These are phyloP conservation scores for Cryphonectria japonica DNA, from an alignment of 2,329 filamentous ascomycete genomes.

Conservation along the genomic window DNA sequence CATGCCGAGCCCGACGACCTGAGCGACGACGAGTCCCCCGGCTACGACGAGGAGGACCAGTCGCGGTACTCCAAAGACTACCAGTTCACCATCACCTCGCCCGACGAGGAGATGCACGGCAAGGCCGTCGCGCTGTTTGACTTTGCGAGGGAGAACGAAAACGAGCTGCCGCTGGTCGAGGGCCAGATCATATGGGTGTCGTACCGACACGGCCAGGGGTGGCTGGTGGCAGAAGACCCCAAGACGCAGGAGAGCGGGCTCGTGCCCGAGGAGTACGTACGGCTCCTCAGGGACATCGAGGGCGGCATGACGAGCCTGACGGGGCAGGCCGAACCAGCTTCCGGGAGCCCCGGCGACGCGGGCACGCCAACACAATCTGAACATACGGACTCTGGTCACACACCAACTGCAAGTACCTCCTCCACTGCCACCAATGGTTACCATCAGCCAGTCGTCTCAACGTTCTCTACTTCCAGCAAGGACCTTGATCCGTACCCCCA, in stretches of 20 bases:
- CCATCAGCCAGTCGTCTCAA: constrained; percentile 69
- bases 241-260: constrained; percentile 92
- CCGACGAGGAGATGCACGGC: constrained; percentile 96
- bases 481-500: constrained; percentile 71
- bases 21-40: constrained; percentile 62
- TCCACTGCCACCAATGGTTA: constrained; percentile 63
- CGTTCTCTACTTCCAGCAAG: constrained; percentile 72
- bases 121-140: constrained; percentile 95
- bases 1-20: constrained; percentile 61
- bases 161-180: constrained; percentile 89
- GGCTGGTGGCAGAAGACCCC: constrained; percentile 95
- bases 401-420: constrained; percentile 48
- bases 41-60: constrained; percentile 65
- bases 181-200: constrained; percentile 97
- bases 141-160: constrained; percentile 94
- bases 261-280: constrained; percentile 95
- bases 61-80: constrained; percentile 89
- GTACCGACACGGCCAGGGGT: constrained; percentile 94
- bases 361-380: constrained; percentile 67
- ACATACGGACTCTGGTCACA: constrained; percentile 52
- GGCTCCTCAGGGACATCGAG: constrained; percentile 89
- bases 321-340: constrained; percentile 59
- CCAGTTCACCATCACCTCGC: constrained; percentile 91
- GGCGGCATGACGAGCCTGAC: constrained; percentile 79
- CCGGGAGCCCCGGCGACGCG: constrained; percentile 57